These are phyloP conservation scores for Solanum infundibuliforme DNA, from an alignment of 257 asterid species.

Conservation along the genomic window DNA sequence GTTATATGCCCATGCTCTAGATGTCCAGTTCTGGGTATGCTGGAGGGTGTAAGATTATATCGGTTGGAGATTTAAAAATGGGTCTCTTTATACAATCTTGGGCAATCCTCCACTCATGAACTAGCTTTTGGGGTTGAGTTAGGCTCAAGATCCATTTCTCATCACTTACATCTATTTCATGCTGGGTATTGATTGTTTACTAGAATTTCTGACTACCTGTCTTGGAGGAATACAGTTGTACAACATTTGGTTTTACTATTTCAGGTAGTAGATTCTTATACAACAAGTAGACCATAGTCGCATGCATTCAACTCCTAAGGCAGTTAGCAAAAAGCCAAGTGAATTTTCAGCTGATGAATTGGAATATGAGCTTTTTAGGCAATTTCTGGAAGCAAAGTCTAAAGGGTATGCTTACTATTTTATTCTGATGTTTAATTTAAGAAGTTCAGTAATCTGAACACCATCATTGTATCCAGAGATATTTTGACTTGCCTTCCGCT, in stretches of 20 bases:
- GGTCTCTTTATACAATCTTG: neutral
- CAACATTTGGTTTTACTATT: neutral
- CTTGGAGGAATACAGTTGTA: neutral
- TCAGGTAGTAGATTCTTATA: slow-evolving; percentile 44
- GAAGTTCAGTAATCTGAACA: neutral
- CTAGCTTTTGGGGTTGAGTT: neutral
- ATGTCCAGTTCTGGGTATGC: neutral
- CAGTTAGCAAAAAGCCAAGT: slow-evolving; percentile 28
- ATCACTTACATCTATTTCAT: neutral
- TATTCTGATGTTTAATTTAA: neutral
- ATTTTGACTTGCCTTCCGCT: neutral
- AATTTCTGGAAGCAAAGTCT: slow-evolving; percentile 25
- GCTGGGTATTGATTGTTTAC: neutral
- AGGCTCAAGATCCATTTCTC: neutral
- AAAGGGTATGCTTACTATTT: slow-evolving; percentile 38
- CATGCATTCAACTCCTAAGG: slow-evolving; percentile 18
- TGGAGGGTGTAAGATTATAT: neutral
- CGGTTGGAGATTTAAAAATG: neutral
- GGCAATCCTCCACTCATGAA: neutral
- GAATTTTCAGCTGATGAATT: slow-evolving; percentile 35
- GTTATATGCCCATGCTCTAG: neutral
- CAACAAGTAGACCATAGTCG: slow-evolving; percentile 53
- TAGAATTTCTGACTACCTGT: neutral
- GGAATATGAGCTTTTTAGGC: slow-evolving; percentile 40
- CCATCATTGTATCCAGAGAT: neutral